Base-by-base conservation (phyloP, 1,139 yeast genomes). In the Hansenula lynferdii region DNA sequence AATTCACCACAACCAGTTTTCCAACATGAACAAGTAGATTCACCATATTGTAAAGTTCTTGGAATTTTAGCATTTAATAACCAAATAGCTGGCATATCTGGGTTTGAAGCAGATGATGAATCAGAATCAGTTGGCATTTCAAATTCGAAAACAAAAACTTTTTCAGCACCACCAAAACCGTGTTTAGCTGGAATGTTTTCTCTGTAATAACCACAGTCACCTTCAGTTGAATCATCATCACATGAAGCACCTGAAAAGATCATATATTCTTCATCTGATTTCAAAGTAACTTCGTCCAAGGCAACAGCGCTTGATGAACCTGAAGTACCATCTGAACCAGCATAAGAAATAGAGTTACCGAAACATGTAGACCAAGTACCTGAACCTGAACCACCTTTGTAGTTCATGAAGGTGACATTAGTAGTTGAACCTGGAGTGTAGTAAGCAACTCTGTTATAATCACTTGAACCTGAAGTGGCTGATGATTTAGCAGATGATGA, bases 1-100 rank as follows among this genome's bases (percentile, higher is more conserved):
- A 90, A 72, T 69, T 92, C 98, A 63, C 97, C 97, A 67, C 98
- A 92, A 37, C 97, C 97, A 29, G 95, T 76, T 50, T 78, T 61
- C 98, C 98, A 92, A 73, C 97, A 92, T 21, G 97, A 87, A 70
- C 97, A 85, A 11, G 70, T 65, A 41, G 80, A 65, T 42, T 69
- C 70, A 58, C 94, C 94, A 58, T 90, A 92, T 68, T 92, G 97
- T 45, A 85, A 64, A 41, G 96, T 90, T 69, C 97, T 80, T 57
- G 97, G 96, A 54, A 90, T 85, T 64, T 85, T 83, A 32, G 97
- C 96, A 58, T 90, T 90, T 60, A 90, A 76, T 57, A 90, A 70
- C 98, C 97, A 90, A 56, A 90, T 80, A 31, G 97, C 97, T 41
- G 97, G 97, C 96, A 89, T 87, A 61, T 90, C 90, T 57, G 73